Evolutionary conservation across 192 early-diverging fungal species (phyloP), one percentile per base, ranked within the genome.

Genomic region (Coemansia sp.): DNA sequence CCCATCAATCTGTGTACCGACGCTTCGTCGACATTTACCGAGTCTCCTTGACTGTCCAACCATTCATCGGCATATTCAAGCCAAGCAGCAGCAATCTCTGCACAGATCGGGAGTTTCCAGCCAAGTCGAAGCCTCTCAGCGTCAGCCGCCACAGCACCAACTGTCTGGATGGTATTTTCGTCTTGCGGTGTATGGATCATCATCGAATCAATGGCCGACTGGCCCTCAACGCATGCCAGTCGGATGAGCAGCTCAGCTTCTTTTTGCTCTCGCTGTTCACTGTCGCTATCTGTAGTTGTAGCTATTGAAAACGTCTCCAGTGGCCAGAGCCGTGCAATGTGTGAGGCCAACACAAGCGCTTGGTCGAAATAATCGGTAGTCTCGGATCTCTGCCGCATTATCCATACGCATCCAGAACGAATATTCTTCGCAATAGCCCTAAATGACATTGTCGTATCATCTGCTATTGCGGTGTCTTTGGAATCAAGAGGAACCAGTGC

Each of bases 81-180:
- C 76, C 76, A 79, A 1, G 55, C 52, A 27, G 76, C 61, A n/a
- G 54, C 59, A 41, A 70, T 67, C 36, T 69, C 70, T 8, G 76
- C 60, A 41, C 76, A 79, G 15, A 69, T 40, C 4, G 76, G 62
- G 33, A 70, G 60, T 57, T 79, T 79, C 76, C 76, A 79, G 6
- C 76, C 76, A 22, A 65, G n/a, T 17, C 59, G 59, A 30, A 36
- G 45, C 8, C 55, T 34, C 6, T 65, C 66, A 6, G 66, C 42
- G 6, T 64, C 44, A 2, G 15, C 8, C 8, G 41, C 42, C 8
- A 31, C 23, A 19, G 7, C 30, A 33, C 52, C 52, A 8, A 30
- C 14, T 8, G 33, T 6, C 42, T 30, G 34, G 6, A 20, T 30
- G 14, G 28, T 30, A 13, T 50, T 40, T 9, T 23, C 1, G 10